Base-by-base conservation (phyloP, 129 eudicot species). In the Artemisia tridentata region DNA sequence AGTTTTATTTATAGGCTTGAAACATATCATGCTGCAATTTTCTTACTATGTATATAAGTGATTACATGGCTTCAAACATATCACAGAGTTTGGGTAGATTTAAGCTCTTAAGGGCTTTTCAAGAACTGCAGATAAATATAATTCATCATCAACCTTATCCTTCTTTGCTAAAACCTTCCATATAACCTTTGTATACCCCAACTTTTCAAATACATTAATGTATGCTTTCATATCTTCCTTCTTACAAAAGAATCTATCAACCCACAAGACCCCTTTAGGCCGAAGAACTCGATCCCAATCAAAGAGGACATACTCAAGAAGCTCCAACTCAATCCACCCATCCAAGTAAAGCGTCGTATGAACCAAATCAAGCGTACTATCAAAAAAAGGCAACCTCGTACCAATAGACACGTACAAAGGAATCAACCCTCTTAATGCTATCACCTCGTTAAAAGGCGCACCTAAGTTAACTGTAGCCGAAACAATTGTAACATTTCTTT, bases 391-490 rank as follows among this genome's bases (percentile, higher is more conserved):
- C 53, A 71, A 46, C 13, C 77, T 78, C 43, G 77, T 55, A 19
- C 78, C 78, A 11, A 72, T 51, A 11, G 82, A 63, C 13, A 78
- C 17, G n/a, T 78, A 64, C 12, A 72, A 10, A 49, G 86, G 84
- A 16, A 81, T 17, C 23, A 84, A 41, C 7, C 89, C 86, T 46
- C 86, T 38, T 16, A 71, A 61, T 6, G 89, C 79, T 25, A 81
- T 78, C 19, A 84, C 74, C 47, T 73, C 78, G 46, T 51, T 84
- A 34, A 74, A 84, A 1, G 86, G 86, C 7, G 81, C 79, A 20
- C 78, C 75, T 25, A 84, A 67, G 56, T 84, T 84, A 62, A 84
- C 58, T 6, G 88, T 69, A 19, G 78, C 74, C 2, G 88, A 73
- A 4, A 71, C 62, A 9, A 84, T 65, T 0, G 82, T 78, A 3